Base-by-base conservation (phyloP, 2,329 filamentous ascomycete genomes). In the Aspergillus viridinutans region DNA sequence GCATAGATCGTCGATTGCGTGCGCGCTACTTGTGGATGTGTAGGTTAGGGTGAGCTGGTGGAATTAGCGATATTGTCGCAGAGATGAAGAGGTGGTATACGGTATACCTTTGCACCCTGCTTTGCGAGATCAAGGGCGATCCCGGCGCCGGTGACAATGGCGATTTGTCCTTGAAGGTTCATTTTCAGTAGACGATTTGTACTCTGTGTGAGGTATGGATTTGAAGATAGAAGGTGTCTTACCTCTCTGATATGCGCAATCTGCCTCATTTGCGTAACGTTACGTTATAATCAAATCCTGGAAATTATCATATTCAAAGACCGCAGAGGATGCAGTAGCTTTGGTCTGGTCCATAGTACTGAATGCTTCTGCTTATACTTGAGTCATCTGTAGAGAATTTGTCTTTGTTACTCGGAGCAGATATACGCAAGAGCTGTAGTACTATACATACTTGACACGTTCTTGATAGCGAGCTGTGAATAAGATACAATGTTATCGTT, bases 121-220 rank as follows among this genome's bases (percentile, higher is more conserved):
- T 42, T 40, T n/a, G 52, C 52, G n/a, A 54, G 52, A 14, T 54
- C 45, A 4, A 50, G 10, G 4, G 52, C 52, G 25, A 50, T 54
- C 8, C 45, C 32, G n/a, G 52, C 52, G 23, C 52, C 52, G 6
- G 52, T 54, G 14, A 54, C 45, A 7, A 54, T 54, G 26, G 52
- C 52, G 7, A 50, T 43, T 26, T 50, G 50, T 8, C 45, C 52
- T 28, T 23, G 12, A 8, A 54, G 32, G 12, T 28, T 49, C 52
- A 54, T 64, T 61, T 7, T 35, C 14, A 0, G n/a, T 35, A 0
- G 12, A 4, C 3, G 5, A 7, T 17, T 3, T 7, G 14, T 38
- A 3, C 14, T 38, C 6, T 7, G 17, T n/a, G 2, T 38, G 32
- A 17, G 32, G 14, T 17, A 17, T 38, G 14, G 32, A 38, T 38